Evolutionary conservation across 2,329 filamentous ascomycete genomes (phyloP), one percentile per base, ranked within the genome.

Genomic region (Aspergillus versicolor): DNA sequence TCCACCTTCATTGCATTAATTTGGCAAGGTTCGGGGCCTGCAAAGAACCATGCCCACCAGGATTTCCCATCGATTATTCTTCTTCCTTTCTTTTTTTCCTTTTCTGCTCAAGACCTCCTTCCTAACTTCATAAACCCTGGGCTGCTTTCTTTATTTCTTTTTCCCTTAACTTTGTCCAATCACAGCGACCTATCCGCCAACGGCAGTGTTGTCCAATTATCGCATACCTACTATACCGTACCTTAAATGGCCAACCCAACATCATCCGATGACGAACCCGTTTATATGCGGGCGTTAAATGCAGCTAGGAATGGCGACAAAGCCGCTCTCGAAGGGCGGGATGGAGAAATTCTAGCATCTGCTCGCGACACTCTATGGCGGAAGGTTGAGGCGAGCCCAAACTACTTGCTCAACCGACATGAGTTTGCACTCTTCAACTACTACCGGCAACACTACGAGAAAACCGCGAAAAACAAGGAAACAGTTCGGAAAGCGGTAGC

Each of bases 361-460:
- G 87, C 84, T 30, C 77, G 91, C 49, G 69, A 75, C 2, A 78
- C 83, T 61, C 84, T 92, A 61, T 93, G 90, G 89, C 70, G 69
- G 43, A 87, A 84, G 65, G 82, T 95, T 56, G 76, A 86, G 65
- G 78, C 79, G 3, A 78, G 87, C 32, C 89, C 89, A 1, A 71
- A 76, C n/a, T 95, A 93, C 73, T 74, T 94, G 62, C 86, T 95
- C 78, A 85, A 80, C 34, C 80, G 82, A 61, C 86, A 91, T 73
- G 91, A 96, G 75, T 95, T 94, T 68, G 85, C 89, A 54, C 82
- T 95, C 59, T 92, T 95, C 84, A 95, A 94, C 78, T 93, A 88
- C 74, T 93, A 89, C 73, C 87, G 89, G 61, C 75, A 82, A 61
- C 83, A 88, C 9, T 91, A 88, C 68, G 72, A 77, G 30, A 83